Conservation (phyloP, 495 filamentous ascomycete genomes). For the Xylaria bambusicola region DNA sequence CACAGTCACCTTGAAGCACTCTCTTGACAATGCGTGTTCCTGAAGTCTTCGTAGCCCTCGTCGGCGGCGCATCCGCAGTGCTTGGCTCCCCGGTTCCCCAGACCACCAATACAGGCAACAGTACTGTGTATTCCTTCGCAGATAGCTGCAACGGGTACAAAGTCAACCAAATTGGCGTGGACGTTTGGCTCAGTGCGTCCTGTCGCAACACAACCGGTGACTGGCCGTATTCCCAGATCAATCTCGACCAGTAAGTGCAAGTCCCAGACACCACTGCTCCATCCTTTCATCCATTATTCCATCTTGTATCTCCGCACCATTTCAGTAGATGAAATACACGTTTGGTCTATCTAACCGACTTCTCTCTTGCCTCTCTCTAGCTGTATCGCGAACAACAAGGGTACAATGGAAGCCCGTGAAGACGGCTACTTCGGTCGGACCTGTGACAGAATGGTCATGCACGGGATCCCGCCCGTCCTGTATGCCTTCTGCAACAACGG, state of each 20-base stretch:
- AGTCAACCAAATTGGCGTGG: background rate
- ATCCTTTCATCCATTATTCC: too few species aligned
- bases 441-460: slow-evolving; percentile 13
- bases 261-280: too few species aligned
- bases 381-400: slow-evolving; percentile 11
- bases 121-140: background rate
- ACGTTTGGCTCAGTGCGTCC: slow-evolving; percentile 2
- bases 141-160: slow-evolving; percentile 4
- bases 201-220: background rate
- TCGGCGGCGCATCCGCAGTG: background rate
- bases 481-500: slow-evolving; percentile 11
- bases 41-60: background rate
- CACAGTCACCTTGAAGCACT: too few species aligned
- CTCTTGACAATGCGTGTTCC: slow-evolving; percentile 10
- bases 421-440: slow-evolving; percentile 8
- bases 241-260: slow-evolving; percentile 15
- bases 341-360: too few species aligned
- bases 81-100: background rate
- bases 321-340: too few species aligned
- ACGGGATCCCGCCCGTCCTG: background rate
- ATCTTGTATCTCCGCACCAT: too few species aligned
- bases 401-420: slow-evolving; percentile 4
- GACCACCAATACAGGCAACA: background rate
- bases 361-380: background rate
- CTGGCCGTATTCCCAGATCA: background rate